Base-by-base conservation (phyloP, 345 rosid genomes). In the Eucalyptus caleyi region DNA sequence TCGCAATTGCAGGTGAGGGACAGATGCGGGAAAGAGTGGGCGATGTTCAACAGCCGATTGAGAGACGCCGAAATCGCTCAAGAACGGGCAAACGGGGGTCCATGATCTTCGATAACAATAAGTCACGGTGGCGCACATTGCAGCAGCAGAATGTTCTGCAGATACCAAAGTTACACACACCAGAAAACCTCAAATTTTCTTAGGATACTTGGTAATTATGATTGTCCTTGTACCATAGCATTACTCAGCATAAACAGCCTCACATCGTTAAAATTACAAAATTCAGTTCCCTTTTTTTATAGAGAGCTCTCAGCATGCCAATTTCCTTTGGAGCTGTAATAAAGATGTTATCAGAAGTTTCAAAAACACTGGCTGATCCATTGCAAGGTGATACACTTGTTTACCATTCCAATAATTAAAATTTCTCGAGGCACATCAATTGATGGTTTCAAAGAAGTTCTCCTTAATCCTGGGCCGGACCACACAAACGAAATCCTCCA, bases 1-100 rank as follows among this genome's bases (percentile, higher is more conserved):
- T 24, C 24, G 24, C 86, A 77, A 88, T 11, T 90, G 87, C 95
- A 98, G 99, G 99, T 98, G 89, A 96, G 96, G 92, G 98, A 97
- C 72, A 94, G 99, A 92, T 98, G 99, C 90, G 93, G 91, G 93
- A 92, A 91, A 82, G 99, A 98, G 89, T 98, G 99, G 99, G 91
- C 90, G 8, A 93, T 97, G 91, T 97, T 97, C 90, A 94, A 94
- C 89, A 91, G 90, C n/a, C 93, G 99, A 87, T 56, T 97, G 93
- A 54, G 92, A 3, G 69, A 82, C 6, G 97, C 99, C 23, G 99
- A 98, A 89, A 90, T 86, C 14, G 91, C 93, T 56, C 96, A 98
- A 93, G 93, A 89, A 27, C 91, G 90, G 88, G 88, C 93, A 51
- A 77, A 85, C 89, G 8, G 94, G 90, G 50, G 85, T 89, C 62